A percentile compares a stretch with the other conserved stretches of the same genome.
Conservation (phyloP, 805 yeast species). For the Candida patagonica region DNA sequence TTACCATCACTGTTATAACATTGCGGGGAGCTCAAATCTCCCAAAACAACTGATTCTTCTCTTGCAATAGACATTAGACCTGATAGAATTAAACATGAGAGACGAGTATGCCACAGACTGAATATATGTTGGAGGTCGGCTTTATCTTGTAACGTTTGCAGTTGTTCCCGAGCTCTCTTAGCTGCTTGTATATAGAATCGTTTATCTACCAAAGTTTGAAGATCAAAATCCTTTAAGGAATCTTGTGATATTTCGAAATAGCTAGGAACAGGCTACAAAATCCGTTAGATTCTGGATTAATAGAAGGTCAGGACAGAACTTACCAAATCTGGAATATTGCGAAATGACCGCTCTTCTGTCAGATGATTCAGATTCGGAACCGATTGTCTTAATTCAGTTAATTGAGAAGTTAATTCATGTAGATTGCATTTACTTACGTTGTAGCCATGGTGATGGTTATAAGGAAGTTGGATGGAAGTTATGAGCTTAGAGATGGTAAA, state of each 20-base stretch:
- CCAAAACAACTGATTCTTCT: constrained; percentile 23
- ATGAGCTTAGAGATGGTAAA: no score
- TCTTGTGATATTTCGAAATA: constrained; percentile 4
- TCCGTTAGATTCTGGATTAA: no score
- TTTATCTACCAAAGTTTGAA: constrained; percentile 15
- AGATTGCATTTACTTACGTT: no score
- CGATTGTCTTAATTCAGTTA: no score
- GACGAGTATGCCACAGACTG: constrained; percentile 24
- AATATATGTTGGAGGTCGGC: constrained; percentile 16
- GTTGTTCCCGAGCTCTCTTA: constrained; percentile 13
- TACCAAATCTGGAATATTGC: no score
- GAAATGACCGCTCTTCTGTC: no score
- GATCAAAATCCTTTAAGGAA: constrained; percentile 17
- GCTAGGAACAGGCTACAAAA: constrained; percentile 5
- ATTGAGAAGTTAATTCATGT: no score
- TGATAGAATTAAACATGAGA: constrained; percentile 22
- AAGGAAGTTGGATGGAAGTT: no score
- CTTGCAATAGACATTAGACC: constrained; percentile 24
- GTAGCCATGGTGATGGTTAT: no score
- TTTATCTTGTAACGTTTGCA: constrained; percentile 9
- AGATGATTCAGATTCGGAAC: no score
- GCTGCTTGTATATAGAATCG: constrained; percentile 23
- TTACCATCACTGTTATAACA: constrained; percentile 17
- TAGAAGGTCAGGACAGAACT: no score
- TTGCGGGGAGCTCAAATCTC: constrained; percentile 20